Evolutionary conservation across 2,329 filamentous ascomycete genomes (phyloP).

Genomic region (Arthrobotrys megalospora): DNA sequence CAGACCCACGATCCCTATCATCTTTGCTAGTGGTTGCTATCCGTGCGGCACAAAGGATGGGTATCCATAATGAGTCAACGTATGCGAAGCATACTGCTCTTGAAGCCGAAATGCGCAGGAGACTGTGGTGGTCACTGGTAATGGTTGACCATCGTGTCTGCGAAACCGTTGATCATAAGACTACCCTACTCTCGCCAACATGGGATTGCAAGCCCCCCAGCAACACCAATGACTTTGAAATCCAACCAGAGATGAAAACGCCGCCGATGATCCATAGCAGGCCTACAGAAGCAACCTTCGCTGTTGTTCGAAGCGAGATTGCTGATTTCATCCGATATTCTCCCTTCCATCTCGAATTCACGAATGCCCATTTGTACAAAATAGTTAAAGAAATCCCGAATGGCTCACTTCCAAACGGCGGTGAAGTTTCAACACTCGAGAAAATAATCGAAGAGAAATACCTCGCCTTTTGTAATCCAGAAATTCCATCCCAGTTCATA

Average conservation of each 20-base stretch:
- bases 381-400: not conserved
- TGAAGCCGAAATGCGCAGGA: conserved; percentile 74
- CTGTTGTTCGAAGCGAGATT: conserved; percentile 69
- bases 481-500: conserved; percentile 67
- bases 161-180: conserved; percentile 68
- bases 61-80: conserved; percentile 73
- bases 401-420: conserved; percentile 23
- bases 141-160: conserved; percentile 73
- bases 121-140: conserved; percentile 76
- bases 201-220: conserved; percentile 45
- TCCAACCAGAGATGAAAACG: conserved; percentile 38
- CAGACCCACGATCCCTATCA: conserved; percentile 73
- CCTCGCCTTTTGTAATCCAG: conserved; percentile 65
- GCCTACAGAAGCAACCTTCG: conserved; percentile 69
- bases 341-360: conserved; percentile 70
- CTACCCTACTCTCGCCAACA: conserved; percentile 66
- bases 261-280: conserved; percentile 55
- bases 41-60: conserved; percentile 74
- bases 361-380: conserved; percentile 67
- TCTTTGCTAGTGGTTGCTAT: conserved; percentile 75
- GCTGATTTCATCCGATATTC: conserved; percentile 68
- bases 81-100: conserved; percentile 69
- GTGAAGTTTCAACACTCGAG: conserved; percentile 65
- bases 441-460: conserved; percentile 65
- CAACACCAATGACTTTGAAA: conserved; percentile 49